A percentile compares a stretch with the other conserved stretches of the same genome.
phyloP scores from a whole-genome alignment of 139 green algal species.

The Micromonas commoda region DNA sequence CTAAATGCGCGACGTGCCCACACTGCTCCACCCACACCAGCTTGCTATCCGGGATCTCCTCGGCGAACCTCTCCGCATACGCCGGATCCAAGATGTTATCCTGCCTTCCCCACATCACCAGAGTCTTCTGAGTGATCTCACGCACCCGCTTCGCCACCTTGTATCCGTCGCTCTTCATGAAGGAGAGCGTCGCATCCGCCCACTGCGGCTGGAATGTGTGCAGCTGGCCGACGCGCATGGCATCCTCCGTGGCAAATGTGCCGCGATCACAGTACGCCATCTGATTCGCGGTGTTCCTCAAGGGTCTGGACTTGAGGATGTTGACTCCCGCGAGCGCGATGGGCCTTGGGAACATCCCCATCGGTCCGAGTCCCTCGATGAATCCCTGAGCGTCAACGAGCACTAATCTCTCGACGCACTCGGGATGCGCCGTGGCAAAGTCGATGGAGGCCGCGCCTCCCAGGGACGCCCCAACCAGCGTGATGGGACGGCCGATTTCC shows the following conservation, averaged over 20 bases:
- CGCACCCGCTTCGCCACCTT: slow-evolving; percentile 16
- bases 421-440: slow-evolving; percentile 70
- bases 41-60: slow-evolving; percentile 43
- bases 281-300: slow-evolving; percentile 65
- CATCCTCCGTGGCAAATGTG: slow-evolving; percentile 67
- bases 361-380: slow-evolving; percentile 73
- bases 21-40: slow-evolving; percentile 69
- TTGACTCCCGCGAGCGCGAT: slow-evolving; percentile 12
- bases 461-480: slow-evolving; percentile 72
- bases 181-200: slow-evolving; percentile 77
- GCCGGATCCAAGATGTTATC: slow-evolving; percentile 53
- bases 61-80: slow-evolving; percentile 50
- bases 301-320: slow-evolving; percentile 40
- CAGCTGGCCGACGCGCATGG: slow-evolving; percentile 62
- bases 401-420: slow-evolving; percentile 66
- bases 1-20: slow-evolving; percentile 78
- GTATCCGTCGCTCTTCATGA: slow-evolving; percentile 78
- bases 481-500: slow-evolving; percentile 53
- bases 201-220: slow-evolving; percentile 56
- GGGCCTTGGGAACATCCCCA: slow-evolving; percentile 55
- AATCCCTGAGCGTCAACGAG: slow-evolving; percentile 74
- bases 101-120: slow-evolving; percentile 88
- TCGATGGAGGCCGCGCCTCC: slow-evolving; percentile 85
- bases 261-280: slow-evolving; percentile 77
- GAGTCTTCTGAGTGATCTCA: slow-evolving; percentile 52